Base-by-base conservation (phyloP, 805 yeast species). In the Candida nitratophila region DNA sequence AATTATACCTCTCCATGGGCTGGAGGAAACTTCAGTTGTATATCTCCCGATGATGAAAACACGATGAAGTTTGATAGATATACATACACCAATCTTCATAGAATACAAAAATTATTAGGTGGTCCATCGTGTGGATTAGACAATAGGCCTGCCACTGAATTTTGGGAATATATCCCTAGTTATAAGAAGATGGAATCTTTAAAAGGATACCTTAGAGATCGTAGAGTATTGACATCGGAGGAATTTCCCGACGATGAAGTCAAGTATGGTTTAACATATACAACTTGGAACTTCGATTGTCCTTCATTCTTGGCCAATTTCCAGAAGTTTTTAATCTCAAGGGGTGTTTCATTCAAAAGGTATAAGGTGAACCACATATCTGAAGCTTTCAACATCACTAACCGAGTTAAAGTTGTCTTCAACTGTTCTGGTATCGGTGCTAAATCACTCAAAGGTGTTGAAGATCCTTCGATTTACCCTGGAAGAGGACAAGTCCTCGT, bases 1-100 rank as follows among this genome's bases (percentile, higher is more conserved):
- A 69, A 76, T 41, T 86, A 82, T 60, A 80, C 95, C 1, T 83
- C 90, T 0, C 95, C 95, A 0, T 83, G 83, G 76, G 95, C 95
- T 0, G 83, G 83, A 22, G 83, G 79, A 8, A 77, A 78, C 55
- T 77, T 77, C 54, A 72, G 80, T 3, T 68, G 76, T 48, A 81
- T 83, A 39, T 73, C 86, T 0, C 84, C 81, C 2, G 70, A 73
- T 47, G 85, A 80, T 50, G 60, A 60, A 2, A 68, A 63, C n/a
- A 68, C 76, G 0, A 52, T 81, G 42, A 57, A 56, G 4, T 79
- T 66, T 51, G 90, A 83, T 55, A 71, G 71, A 54, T 68, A 64
- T 52, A 80, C 88, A 2, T 84, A 79, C 56, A 55, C 66, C 20
- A 69, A 74, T 52, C 59, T 83, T 37, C 54, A 48, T 3, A 53